A percentile compares a stretch with the other conserved stretches of the same genome.
These are phyloP conservation scores for Scopulariopsis brevicaulis DNA, from an alignment of 2,329 filamentous ascomycete species.

Conservation along the genomic window DNA sequence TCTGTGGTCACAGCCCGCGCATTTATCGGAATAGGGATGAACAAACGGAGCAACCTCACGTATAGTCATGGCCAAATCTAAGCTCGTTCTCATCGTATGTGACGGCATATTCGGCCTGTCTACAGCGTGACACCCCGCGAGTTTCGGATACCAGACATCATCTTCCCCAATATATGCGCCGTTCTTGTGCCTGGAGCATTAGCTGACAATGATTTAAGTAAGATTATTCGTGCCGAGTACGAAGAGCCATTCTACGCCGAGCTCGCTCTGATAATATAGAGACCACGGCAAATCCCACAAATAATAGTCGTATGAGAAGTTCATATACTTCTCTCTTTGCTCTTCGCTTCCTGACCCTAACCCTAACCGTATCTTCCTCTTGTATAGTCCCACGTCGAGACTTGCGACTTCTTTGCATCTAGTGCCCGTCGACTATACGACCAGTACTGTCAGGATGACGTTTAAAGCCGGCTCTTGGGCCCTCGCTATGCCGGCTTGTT, in stretches of 20 bases:
- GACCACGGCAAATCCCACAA: background rate
- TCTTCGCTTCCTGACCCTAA: slow-evolving; percentile 16
- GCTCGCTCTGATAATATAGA: slow-evolving; percentile 15
- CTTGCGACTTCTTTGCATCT: background rate
- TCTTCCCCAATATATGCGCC: slow-evolving; percentile 7
- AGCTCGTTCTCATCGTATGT: background rate
- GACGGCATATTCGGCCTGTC: slow-evolving; percentile 20
- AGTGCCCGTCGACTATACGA: background rate
- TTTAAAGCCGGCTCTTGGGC: background rate
- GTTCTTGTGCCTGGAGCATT: slow-evolving; percentile 7
- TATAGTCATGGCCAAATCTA: background rate
- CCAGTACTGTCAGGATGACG: background rate
- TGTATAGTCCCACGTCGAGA: background rate
- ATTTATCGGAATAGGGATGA: background rate
- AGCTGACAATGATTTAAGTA: slow-evolving; percentile 20
- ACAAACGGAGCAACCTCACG: background rate
- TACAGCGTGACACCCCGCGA: slow-evolving; percentile 18
- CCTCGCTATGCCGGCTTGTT: background rate
- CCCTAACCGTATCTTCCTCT: no score
- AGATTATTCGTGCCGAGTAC: slow-evolving; percentile 25
- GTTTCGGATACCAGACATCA: slow-evolving; percentile 10
- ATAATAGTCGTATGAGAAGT: background rate
- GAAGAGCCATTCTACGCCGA: slow-evolving; percentile 16
- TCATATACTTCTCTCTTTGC: no score
- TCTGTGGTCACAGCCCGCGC: background rate